Percentiles rank a stretch among this genome's conserved stretches.
Conservation (phyloP, 2,329 filamentous ascomycete species). For the Simplicillium aogashimaense region DNA sequence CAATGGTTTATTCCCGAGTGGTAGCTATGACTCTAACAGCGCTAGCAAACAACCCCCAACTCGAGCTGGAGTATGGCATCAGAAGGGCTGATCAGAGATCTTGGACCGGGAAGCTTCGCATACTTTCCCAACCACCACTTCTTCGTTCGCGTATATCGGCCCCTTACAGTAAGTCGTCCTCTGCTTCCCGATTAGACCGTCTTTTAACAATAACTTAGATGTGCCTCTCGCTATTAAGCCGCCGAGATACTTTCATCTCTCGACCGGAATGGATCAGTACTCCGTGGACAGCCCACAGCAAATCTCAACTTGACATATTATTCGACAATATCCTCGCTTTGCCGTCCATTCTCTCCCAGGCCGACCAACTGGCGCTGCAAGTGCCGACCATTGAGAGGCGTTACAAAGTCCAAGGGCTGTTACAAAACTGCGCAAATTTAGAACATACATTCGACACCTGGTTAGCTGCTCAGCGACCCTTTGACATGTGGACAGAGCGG, state of each 20-base stretch:
- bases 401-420: conserved; percentile 35
- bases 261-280: conserved; percentile 38
- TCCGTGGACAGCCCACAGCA: conserved; percentile 42
- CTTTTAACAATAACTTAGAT: conserved; percentile 20
- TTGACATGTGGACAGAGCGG: conserved; percentile 24
- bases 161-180: conserved; percentile 33
- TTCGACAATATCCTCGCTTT: conserved; percentile 39
- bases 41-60: conserved; percentile 34
- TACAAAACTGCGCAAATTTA: conserved; percentile 35
- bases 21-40: too few species aligned
- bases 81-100: conserved; percentile 24
- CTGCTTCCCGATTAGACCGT: not conserved
- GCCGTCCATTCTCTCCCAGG: conserved; percentile 33
- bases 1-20: too few species aligned
- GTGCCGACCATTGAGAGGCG: conserved; percentile 30
- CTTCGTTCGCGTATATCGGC: conserved; percentile 45
- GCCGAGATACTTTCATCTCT: conserved; percentile 40
- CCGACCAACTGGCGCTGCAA: conserved; percentile 29
- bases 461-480: conserved; percentile 21
- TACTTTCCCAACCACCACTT: conserved; percentile 48
- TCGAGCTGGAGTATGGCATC: conserved; percentile 26
- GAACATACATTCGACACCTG: conserved; percentile 39
- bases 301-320: conserved; percentile 39
- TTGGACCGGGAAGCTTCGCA: conserved; percentile 36
- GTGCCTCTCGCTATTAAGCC: conserved; percentile 36